Percentiles rank a stretch among this genome's conserved stretches.
phyloP scores from a whole-genome alignment of 441 rosid species.

The Populus hybrid region DNA sequence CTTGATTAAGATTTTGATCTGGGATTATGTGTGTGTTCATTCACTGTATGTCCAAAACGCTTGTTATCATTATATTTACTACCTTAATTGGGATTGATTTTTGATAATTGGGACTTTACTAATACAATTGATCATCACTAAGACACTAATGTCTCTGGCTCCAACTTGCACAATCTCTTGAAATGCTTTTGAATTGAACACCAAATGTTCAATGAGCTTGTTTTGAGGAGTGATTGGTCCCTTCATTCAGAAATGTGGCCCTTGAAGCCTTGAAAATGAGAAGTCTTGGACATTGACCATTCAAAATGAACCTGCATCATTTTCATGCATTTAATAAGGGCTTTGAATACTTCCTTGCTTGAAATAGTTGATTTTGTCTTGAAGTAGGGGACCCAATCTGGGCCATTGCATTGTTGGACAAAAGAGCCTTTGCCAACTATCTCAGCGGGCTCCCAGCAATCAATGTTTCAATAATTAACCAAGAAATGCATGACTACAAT shows the following conservation, averaged over 20 bases:
- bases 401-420: not conserved
- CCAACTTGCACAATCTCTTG: not conserved
- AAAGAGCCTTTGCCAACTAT: not conserved
- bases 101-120: not conserved
- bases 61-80: not conserved
- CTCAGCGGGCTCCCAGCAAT: not conserved
- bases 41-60: not conserved
- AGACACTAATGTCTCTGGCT: not conserved
- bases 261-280: too few species aligned
- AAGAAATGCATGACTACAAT: not conserved
- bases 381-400: not conserved
- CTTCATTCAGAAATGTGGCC: too few species aligned
- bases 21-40: slow-evolving; percentile 12
- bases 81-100: not conserved
- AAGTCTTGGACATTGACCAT: not conserved
- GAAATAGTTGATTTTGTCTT: not conserved
- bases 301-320: not conserved
- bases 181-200: not conserved
- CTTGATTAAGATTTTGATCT: not conserved
- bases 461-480: not conserved
- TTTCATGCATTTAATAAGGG: not conserved
- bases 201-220: not conserved
- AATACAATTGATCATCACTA: not conserved
- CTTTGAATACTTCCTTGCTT: not conserved
- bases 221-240: too few species aligned